Evolutionary conservation across 163 green algal genomes (phyloP).

Genomic region (Trebouxiophyceae sp.): DNA sequence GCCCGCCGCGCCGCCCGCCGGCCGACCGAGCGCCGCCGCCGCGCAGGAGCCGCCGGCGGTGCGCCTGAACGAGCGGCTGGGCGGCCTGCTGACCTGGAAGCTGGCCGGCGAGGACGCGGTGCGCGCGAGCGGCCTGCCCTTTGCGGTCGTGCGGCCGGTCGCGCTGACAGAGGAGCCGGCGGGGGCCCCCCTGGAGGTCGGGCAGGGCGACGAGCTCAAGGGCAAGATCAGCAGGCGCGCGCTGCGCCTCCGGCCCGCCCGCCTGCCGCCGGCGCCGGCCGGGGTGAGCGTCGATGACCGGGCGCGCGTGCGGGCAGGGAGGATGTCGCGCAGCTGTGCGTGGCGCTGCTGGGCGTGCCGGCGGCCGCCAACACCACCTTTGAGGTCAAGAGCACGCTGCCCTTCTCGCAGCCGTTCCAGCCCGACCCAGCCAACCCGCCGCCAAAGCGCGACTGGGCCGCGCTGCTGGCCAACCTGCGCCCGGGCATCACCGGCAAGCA

Average conservation of each 20-base stretch:
- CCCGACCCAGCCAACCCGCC: neutral
- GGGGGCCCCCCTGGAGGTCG: slow-evolving; percentile 63
- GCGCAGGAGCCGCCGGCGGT: slow-evolving; percentile 78
- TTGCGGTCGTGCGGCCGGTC: slow-evolving; percentile 67
- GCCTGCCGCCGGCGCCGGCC: neutral
- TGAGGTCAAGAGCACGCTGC: slow-evolving; percentile 71
- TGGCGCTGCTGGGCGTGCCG: slow-evolving; percentile 49
- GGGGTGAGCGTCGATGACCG: too few relatives aligned
- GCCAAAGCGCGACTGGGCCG: neutral
- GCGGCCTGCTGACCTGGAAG: slow-evolving; percentile 88
- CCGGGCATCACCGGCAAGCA: slow-evolving; percentile 61
- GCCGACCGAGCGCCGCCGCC: slow-evolving; percentile 69
- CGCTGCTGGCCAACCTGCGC: slow-evolving; percentile 33
- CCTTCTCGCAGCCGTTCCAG: slow-evolving; percentile 71
- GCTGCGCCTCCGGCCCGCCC: neutral
- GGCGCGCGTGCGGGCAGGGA: slow-evolving; percentile 59
- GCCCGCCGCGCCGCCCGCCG: too few relatives aligned
- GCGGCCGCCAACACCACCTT: slow-evolving; percentile 64
- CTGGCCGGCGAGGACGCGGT: slow-evolving; percentile 74
- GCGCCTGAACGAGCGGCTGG: slow-evolving; percentile 77
- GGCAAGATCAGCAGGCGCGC: slow-evolving; percentile 3
- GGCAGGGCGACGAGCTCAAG: slow-evolving; percentile 82
- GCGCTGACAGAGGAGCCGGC: slow-evolving; percentile 84
- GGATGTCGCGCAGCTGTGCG: slow-evolving; percentile 78
- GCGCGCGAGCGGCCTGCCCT: slow-evolving; percentile 60